Evolutionary conservation across 106 monocot species (phyloP), one percentile per base, ranked within the genome.

Genomic region (Dioscorea alata): DNA sequence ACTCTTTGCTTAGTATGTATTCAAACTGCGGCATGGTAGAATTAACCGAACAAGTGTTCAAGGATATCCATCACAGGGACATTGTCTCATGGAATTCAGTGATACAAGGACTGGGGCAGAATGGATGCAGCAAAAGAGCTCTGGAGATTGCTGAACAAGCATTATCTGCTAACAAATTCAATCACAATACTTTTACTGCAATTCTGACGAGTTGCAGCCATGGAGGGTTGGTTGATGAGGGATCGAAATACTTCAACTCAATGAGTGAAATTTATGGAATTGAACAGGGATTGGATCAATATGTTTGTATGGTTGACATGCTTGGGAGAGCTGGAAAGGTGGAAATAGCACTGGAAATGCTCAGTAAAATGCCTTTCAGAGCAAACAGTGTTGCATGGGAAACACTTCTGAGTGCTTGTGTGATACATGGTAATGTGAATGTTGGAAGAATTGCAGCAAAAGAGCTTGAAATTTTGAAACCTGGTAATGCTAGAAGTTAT

Each of bases 161-260:
- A 31, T 52, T 86, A 69, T 35, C 5, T n/a, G 72, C 59, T 16
- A 82, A 72, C 1, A 69, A 34, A 24, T 82, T 42, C 61, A 79
- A 86, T 61, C 48, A 17, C 3, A 78, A 74, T 54, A 86, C 85
- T 2, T 75, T 86, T 69, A 60, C 62, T 35, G 74, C 85, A 33
- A 75, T 86, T 28, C 75, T 86, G 13, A 82, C 85, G 0, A 73
- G 78, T 15, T 86, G 85, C 64, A 86, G 85, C 75, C 81, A 86
- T 70, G 85, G 74, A 4, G 85, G 81, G 6, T 51, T 82, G 49
- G 61, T 81, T 8, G 35, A 8, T 0, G 64, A 82, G 61, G 85
- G 85, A 12, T 23, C 82, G 78, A 10, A 72, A 14, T 78, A 72
- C 31, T 76, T 86, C 49, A 61, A 72, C n/a, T 61, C 64, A 4